phyloP scores from a whole-genome alignment of 192 early-diverging fungal genomes.

The Neocallimastix lanati region DNA sequence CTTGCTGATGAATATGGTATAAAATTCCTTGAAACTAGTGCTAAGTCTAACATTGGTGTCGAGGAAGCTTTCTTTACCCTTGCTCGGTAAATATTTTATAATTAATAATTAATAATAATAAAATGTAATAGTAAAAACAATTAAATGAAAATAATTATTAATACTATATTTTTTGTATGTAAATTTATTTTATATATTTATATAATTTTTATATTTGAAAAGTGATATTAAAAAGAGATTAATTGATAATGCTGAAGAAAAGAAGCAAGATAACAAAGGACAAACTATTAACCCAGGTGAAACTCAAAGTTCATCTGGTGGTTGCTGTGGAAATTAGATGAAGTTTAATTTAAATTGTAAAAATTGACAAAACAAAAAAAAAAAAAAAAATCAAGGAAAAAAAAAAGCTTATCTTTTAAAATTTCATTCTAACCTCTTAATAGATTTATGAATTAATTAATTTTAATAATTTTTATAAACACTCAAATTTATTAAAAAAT shows the following conservation, averaged over 20 bases:
- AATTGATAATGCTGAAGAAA: conserved; percentile 66
- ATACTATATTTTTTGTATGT: too few relatives aligned
- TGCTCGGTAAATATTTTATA: conserved; percentile 57
- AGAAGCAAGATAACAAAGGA: conserved; percentile 2
- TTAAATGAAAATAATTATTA: too few relatives aligned
- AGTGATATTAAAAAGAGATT: conserved; percentile 97
- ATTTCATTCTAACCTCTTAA: background rate
- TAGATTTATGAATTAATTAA: background rate
- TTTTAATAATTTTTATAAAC: background rate
- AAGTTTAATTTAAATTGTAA: background rate
- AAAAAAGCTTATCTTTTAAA: background rate
- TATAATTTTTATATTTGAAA: too few relatives aligned
- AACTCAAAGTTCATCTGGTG: background rate
- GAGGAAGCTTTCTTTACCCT: conserved; percentile 96
- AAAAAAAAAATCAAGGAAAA: too few relatives aligned
- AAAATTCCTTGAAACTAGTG: conserved; percentile 92
- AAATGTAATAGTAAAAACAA: too few relatives aligned
- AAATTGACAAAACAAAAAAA: too few relatives aligned
- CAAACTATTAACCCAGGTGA: background rate
- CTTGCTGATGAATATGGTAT: conserved; percentile 87
- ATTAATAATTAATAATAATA: too few relatives aligned
- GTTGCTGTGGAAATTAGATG: background rate
- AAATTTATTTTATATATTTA: too few relatives aligned
- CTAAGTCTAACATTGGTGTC: conserved; percentile 92
- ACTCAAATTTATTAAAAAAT: too few relatives aligned